Conservation (phyloP, 2,329 filamentous ascomycete genomes). For the Bimuria novae-zelandiae region DNA sequence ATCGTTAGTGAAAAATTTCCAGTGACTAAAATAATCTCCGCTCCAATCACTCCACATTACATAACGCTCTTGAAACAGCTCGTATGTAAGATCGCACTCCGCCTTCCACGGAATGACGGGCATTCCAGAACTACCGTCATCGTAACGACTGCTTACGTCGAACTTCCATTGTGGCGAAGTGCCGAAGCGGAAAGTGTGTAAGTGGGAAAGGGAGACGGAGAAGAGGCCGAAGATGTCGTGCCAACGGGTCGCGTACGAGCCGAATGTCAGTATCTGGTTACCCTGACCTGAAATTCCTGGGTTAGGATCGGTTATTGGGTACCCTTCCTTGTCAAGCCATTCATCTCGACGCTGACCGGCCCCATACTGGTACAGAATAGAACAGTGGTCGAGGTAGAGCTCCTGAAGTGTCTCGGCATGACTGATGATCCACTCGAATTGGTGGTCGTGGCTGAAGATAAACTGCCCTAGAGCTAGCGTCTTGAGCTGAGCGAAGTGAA, state of each 20-base stretch:
- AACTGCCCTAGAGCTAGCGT: conserved; percentile 9
- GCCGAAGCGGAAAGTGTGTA: conserved; percentile 12
- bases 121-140: neutral
- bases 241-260: conserved; percentile 8
- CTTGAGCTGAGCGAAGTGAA: conserved; percentile 11
- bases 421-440: conserved; percentile 15
- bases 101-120: conserved; percentile 16
- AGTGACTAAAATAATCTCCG: neutral
- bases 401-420: conserved; percentile 9
- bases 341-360: neutral
- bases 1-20: neutral
- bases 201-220: neutral
- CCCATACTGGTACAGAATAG: conserved; percentile 9
- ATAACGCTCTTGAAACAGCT: conserved; percentile 7
- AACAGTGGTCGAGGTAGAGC: conserved; percentile 15
- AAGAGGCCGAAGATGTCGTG: conserved; percentile 10
- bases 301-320: neutral
- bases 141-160: neutral
- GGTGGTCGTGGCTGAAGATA: conserved; percentile 10
- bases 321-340: conserved; percentile 15
- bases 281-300: neutral
- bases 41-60: neutral
- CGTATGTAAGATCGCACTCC: conserved; percentile 9
- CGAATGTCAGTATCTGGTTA: neutral
- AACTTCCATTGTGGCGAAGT: conserved; percentile 11